Percentiles rank a stretch among this genome's conserved stretches.
phyloP scores from a whole-genome alignment of 371 early-diverging fungal species.

The Mucor racemosus region DNA sequence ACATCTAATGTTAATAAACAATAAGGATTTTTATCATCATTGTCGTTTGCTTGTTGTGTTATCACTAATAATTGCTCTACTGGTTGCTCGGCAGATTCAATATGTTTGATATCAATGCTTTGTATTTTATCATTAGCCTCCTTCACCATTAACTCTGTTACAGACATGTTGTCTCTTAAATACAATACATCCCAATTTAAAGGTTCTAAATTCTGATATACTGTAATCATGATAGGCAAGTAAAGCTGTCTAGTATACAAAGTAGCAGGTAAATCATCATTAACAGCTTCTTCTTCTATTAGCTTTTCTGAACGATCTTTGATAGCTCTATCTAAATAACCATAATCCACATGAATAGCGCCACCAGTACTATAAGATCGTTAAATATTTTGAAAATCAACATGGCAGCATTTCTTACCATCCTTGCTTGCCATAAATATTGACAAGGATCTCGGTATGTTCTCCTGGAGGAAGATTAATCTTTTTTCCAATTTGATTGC shows the following conservation, averaged over 20 bases:
- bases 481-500: conserved; percentile 43
- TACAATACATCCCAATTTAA: conserved; percentile 75
- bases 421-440: conserved; percentile 78
- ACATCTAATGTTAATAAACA: conserved; percentile 83
- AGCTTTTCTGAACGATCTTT: conserved; percentile 3
- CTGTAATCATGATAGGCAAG: conserved; percentile 76
- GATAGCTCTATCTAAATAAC: conserved; percentile 57
- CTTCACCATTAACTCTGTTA: conserved; percentile 22
- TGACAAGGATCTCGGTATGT: conserved; percentile 59
- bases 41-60: conserved; percentile 23
- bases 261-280: conserved; percentile 30
- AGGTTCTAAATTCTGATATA: conserved; percentile 70
- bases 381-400: too few species aligned
- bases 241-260: conserved; percentile 76
- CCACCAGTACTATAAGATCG: conserved; percentile 60
- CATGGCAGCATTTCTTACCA: conserved; percentile 19
- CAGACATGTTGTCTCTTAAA: conserved; percentile 46
- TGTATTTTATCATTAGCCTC: conserved; percentile 24
- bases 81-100: conserved; percentile 20
- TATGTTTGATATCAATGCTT: not conserved
- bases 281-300: conserved; percentile 5
- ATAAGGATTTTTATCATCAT: conserved; percentile 58
- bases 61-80: conserved; percentile 28
- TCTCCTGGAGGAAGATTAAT: conserved; percentile 64
- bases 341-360: conserved; percentile 77